A percentile compares a stretch with the other conserved stretches of the same genome.
phyloP scores from a whole-genome alignment of 371 early-diverging fungal species.

The Circinella minor region DNA sequence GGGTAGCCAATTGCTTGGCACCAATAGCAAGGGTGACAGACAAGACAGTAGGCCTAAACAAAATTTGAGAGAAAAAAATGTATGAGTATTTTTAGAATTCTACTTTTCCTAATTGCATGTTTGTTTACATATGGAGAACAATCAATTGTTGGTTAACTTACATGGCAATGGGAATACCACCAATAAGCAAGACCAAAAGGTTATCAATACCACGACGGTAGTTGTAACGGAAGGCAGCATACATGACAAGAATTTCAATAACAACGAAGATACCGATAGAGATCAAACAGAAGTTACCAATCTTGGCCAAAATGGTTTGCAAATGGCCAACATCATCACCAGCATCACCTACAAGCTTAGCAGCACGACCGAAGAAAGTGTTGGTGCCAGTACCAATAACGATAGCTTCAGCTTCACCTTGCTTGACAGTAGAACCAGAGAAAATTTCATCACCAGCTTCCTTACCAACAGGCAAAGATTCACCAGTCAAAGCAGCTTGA shows the following conservation, averaged over 20 bases:
- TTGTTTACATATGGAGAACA: no score
- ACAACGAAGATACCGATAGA: conserved; percentile 73
- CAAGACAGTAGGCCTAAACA: conserved; percentile 64
- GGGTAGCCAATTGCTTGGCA: conserved; percentile 86
- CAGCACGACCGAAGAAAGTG: conserved; percentile 89
- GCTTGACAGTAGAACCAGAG: conserved; percentile 84
- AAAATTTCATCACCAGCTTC: conserved; percentile 68
- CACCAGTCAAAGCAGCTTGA: conserved; percentile 84
- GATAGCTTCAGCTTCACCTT: conserved; percentile 85
- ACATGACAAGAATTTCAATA: conserved; percentile 78
- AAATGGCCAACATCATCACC: conserved; percentile 83
- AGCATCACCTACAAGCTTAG: conserved; percentile 75
- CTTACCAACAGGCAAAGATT: conserved; percentile 74
- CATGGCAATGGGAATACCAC: conserved; percentile 79
- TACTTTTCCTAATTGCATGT: no score
- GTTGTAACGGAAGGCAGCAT: conserved; percentile 70
- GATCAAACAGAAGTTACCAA: conserved; percentile 83
- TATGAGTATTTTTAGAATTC: no score
- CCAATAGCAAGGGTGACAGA: conserved; percentile 92
- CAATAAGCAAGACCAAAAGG: conserved; percentile 72
- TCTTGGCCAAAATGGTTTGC: conserved; percentile 82
- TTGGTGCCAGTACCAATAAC: conserved; percentile 81
- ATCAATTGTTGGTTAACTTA: conserved; percentile 7
- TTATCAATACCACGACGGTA: conserved; percentile 72
- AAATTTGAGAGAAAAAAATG: background rate